Base-by-base conservation (phyloP, 768 basidiomycete species). In the Hygrocybe punicea region DNA sequence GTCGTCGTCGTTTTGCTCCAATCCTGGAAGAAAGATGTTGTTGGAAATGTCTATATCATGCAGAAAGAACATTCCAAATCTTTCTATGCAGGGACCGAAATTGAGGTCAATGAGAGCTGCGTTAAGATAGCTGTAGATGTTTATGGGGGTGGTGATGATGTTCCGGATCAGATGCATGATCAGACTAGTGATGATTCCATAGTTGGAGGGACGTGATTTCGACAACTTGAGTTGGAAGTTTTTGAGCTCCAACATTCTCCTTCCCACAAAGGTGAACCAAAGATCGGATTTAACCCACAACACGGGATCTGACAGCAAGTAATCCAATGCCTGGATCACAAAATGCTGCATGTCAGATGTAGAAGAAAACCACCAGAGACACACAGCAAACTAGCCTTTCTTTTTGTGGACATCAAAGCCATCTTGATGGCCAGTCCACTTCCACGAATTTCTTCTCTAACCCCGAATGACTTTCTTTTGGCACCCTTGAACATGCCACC, bases 21-120 rank as follows among this genome's bases (percentile, higher is more conserved):
- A 29, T 29, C 29, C 29, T 29, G 29, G 4, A 29, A 29, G 29
- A 29, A 29, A 29, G 29, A 29, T 29, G 29, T 29, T 29, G 29
- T 29, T 29, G 29, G 29, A 29, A 29, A 29, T 29, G 29, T 29
- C 29, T 29, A 29, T 29, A 29, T 29, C 29, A 29, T 29, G 29
- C 29, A 29, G 29, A 29, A 48, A 48, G 24, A 48, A 48, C 46
- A 48, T 48, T 48, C 46, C 46, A 25, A 48, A 48, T 21, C 46
- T 19, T 21, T 48, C 24, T 14, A 48, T 25, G 46, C 23, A 25
- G 14, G 46, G 19, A 14, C 46, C 46, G 14, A 21, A 48, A 21
- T 48, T 48, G 19, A 48, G 46, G 24, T 48, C 46, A 19, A 48
- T 48, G 46, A 48, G 46, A 48, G 46, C 46, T 6, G n/a, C 24